phyloP scores from a whole-genome alignment of 306 rosid genomes.

The Boehmeria nivea region DNA sequence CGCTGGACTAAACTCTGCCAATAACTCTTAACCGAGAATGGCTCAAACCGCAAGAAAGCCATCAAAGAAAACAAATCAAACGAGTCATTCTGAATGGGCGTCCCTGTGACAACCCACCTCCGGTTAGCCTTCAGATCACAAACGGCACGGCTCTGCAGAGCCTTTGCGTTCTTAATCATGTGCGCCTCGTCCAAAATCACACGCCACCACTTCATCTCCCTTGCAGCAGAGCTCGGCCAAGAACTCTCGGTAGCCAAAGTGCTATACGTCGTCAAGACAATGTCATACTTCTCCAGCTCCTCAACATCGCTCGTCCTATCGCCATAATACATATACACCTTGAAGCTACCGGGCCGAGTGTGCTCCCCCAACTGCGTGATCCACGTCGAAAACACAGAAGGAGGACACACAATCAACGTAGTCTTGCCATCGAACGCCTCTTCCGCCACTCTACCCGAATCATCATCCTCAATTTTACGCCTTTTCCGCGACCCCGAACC shows the following conservation, averaged over 20 bases:
- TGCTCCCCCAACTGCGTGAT: constrained; percentile 56
- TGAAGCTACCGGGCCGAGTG: constrained; percentile 43
- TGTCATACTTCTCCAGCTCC: constrained; percentile 52
- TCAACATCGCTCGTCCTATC: constrained; percentile 45
- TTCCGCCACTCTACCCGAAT: constrained; percentile 3
- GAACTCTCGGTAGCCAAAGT: constrained; percentile 40
- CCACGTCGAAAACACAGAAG: constrained; percentile 75
- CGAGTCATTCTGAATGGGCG: constrained; percentile 69
- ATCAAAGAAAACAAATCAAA: constrained; percentile 71
- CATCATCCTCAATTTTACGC: constrained; percentile 19
- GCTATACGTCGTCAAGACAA: constrained; percentile 71
- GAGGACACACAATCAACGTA: constrained; percentile 74
- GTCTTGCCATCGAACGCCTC: constrained; percentile 26
- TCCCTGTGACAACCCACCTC: constrained; percentile 86
- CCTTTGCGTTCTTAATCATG: constrained; percentile 50
- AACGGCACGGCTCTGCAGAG: constrained; percentile 50
- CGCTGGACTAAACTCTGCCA: constrained; percentile 76
- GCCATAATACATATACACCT: constrained; percentile 63
- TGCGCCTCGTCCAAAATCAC: constrained; percentile 83
- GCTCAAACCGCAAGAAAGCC: constrained; percentile 67
- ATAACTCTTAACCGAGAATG: constrained; percentile 55
- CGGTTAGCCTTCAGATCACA: constrained; percentile 38
- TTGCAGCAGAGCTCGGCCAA: constrained; percentile 22
- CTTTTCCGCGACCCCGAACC: constrained; percentile 21
- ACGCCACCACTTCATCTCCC: constrained; percentile 61